Base-by-base conservation (phyloP, 192 early-diverging fungal genomes). In the Rhizoclosmatium sp. region DNA sequence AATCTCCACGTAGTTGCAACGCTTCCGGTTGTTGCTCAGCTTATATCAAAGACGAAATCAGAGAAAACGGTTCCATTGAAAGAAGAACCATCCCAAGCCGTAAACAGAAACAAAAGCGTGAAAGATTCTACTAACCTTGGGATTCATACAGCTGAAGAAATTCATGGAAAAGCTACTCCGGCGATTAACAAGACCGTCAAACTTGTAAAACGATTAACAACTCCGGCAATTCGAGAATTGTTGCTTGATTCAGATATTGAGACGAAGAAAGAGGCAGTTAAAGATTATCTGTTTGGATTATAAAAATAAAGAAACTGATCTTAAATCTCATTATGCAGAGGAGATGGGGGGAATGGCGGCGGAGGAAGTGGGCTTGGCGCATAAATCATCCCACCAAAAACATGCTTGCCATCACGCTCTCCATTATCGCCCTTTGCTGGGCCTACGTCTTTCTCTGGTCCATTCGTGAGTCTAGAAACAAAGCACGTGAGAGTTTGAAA, bases 211-310 rank as follows among this genome's bases (percentile, higher is more conserved):
- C 75, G 62, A 39, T 47, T 66, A 56, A 66, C 2, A 40, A 48
- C 65, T 31, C 69, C 69, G 3, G 69, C 69, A 39, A 66, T 65
- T 10, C 41, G 49, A n/a, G 75, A 76, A 44, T 12, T 62, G 2
- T n/a, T 9, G 46, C 5, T 62, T 44, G 75, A 76, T 16, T 1
- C 45, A 7, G 65, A 76, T 54, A 40, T 64, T 3, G 65, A 76
- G 4, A 54, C 49, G 46, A 74, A 74, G 31, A 16, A 46, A 47
- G 40, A 61, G n/a, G 59, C 72, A 5, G 19, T 62, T 62, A 54
- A 74, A 47, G 72, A 74, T 62, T 62, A 74, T 44, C 3, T 61
- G 4, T 59, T 74, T 41, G 46, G 72, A 56, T 74, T 10, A 44
- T 58, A 75, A 62, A 62, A 56, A 54, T 54, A 56, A 71, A 71